Percentiles rank a stretch among this genome's conserved stretches.
Evolutionary conservation across 345 rosid species (phyloP).

Genomic region (Gossypium ekmanianum): DNA sequence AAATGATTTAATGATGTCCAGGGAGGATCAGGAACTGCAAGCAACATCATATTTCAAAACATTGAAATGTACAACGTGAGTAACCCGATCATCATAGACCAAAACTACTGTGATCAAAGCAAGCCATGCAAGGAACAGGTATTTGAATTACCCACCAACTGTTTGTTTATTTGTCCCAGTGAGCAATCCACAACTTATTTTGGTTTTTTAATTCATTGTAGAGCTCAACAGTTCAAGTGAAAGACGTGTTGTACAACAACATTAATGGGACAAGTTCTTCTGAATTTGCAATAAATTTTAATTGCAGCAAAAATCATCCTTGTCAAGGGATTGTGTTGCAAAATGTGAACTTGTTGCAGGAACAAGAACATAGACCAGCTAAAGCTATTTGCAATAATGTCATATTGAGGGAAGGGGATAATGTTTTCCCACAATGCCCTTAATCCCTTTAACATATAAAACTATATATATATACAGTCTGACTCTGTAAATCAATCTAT

Average conservation of each 20-base stretch:
- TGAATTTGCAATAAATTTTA: constrained; percentile 50
- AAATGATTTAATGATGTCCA: constrained; percentile 18
- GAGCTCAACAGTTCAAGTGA: constrained; percentile 67
- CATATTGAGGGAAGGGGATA: constrained; percentile 31
- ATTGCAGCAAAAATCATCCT: constrained; percentile 59
- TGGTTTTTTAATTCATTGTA: constrained; percentile 18
- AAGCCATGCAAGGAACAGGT: constrained; percentile 66
- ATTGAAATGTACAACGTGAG: constrained; percentile 61
- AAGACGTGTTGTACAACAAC: constrained; percentile 62
- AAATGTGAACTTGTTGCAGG: constrained; percentile 39
- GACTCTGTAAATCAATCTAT: neutral
- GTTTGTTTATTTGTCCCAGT: neutral
- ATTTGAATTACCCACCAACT: neutral
- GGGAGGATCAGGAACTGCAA: constrained; percentile 94
- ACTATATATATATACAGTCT: neutral
- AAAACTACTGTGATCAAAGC: constrained; percentile 69
- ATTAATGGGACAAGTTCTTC: constrained; percentile 71
- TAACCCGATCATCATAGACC: constrained; percentile 85
- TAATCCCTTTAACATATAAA: neutral
- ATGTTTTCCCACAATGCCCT: constrained; percentile 30
- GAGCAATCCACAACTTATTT: neutral
- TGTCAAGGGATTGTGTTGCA: constrained; percentile 60
- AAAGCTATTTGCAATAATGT: constrained; percentile 56
- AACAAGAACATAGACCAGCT: constrained; percentile 19
- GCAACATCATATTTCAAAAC: constrained; percentile 62